phyloP scores from a whole-genome alignment of 352 stramenopile genomes.

The Globisporangium cylindrosporum region DNA sequence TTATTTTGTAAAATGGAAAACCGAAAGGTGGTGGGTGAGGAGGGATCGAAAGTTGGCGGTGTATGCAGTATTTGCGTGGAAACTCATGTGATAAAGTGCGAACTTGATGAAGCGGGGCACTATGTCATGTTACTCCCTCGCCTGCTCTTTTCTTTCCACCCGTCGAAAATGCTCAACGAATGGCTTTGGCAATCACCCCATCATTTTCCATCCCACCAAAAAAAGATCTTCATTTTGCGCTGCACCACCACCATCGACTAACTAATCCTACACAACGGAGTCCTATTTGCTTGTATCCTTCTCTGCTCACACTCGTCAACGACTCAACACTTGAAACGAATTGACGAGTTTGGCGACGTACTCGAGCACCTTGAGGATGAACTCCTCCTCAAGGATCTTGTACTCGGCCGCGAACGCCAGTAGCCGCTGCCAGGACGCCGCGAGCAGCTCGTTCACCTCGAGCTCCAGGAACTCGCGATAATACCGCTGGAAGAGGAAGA shows the following conservation, averaged over 20 bases:
- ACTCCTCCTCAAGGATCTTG: slow-evolving; percentile 52
- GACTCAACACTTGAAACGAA: slow-evolving; percentile 19
- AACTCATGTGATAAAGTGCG: no score
- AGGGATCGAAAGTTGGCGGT: no score
- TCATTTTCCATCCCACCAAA: not conserved
- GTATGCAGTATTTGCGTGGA: no score
- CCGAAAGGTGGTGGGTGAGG: no score
- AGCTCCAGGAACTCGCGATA: slow-evolving; percentile 53
- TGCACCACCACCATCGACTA: not conserved
- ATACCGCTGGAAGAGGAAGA: slow-evolving; percentile 62
- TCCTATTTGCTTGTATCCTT: not conserved
- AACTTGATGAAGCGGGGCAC: no score
- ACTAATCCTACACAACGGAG: not conserved
- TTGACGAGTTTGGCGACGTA: slow-evolving; percentile 46
- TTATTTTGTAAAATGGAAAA: no score
- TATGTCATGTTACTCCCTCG: no score
- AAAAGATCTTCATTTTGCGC: not conserved
- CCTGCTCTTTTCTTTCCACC: not conserved
- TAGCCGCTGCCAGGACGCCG: slow-evolving; percentile 55
- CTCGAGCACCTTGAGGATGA: slow-evolving; percentile 54
- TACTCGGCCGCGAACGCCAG: slow-evolving; percentile 64
- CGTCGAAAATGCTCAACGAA: not conserved
- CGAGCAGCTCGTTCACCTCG: slow-evolving; percentile 53
- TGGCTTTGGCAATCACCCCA: not conserved
- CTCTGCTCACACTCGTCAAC: slow-evolving; percentile 1